Evolutionary conservation across 2,329 filamentous ascomycete species (phyloP).

Genomic region (Pestalotiopsis sp.): DNA sequence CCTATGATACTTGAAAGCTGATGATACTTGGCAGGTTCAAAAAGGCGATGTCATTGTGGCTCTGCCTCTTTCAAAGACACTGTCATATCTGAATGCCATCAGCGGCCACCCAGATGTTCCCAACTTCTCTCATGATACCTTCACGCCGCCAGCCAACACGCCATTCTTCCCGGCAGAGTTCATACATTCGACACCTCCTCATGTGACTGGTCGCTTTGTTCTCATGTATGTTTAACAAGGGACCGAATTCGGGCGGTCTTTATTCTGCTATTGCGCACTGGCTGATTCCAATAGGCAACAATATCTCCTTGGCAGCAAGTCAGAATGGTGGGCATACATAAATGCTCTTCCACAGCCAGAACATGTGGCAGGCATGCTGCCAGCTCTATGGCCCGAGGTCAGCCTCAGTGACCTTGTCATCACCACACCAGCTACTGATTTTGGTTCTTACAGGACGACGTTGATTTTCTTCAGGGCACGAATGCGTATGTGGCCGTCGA

Average conservation of each 20-base stretch:
- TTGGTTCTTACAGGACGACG: conserved; percentile 44
- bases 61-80: conserved; percentile 53
- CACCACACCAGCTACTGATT: background rate
- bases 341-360: conserved; percentile 64
- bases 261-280: background rate
- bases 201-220: conserved; percentile 68
- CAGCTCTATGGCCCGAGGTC: conserved; percentile 61
- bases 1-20: background rate
- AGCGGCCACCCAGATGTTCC: conserved; percentile 28
- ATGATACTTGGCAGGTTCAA: conserved; percentile 23
- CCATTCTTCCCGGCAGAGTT: conserved; percentile 51
- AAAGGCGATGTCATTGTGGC: conserved; percentile 48
- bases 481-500: conserved; percentile 31
- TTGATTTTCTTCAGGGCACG: conserved; percentile 47
- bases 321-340: conserved; percentile 72
- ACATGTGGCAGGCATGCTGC: conserved; percentile 53
- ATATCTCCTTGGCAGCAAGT: conserved; percentile 57
- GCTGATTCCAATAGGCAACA: conserved; percentile 45
- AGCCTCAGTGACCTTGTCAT: background rate
- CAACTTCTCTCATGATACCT: conserved; percentile 13
- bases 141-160: conserved; percentile 12
- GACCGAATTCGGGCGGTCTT: background rate
- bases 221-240: conserved; percentile 43
- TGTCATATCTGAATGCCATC: conserved; percentile 63
- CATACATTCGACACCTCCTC: conserved; percentile 50